Percentiles rank a stretch among this genome's conserved stretches.
Evolutionary conservation across 129 eudicot genomes (phyloP).

Genomic region (Chrysanthemum makinoi): DNA sequence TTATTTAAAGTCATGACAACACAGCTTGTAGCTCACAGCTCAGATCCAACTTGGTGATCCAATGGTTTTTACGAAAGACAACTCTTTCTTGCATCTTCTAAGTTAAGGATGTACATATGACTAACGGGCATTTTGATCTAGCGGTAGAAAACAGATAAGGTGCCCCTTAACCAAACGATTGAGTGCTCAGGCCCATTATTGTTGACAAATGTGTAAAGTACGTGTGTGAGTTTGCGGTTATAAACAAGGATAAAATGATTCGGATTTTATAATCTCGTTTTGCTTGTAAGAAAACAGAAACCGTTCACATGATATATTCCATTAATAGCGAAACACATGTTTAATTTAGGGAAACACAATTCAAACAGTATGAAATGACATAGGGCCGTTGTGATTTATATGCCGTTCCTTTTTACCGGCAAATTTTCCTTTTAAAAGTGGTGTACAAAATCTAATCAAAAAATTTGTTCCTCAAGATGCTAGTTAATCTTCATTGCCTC

Average conservation of each 20-base stretch:
- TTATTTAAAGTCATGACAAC: too few relatives aligned
- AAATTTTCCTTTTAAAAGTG: constrained; percentile 1
- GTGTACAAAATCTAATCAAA: constrained; percentile 30
- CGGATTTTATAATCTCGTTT: neutral
- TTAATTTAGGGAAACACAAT: neutral
- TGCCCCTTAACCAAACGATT: too few relatives aligned
- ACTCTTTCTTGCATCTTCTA: too few relatives aligned
- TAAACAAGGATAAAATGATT: neutral
- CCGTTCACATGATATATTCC: constrained; percentile 1
- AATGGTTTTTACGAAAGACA: too few relatives aligned
- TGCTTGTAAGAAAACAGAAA: neutral
- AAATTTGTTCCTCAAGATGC: constrained; percentile 22
- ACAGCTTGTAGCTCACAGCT: too few relatives aligned
- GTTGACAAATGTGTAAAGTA: too few relatives aligned
- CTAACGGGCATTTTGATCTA: too few relatives aligned
- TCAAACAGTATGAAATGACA: neutral
- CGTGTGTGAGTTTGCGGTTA: neutral
- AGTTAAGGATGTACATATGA: too few relatives aligned
- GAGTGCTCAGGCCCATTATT: too few relatives aligned
- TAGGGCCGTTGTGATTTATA: constrained; percentile 16
- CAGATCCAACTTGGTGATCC: too few relatives aligned
- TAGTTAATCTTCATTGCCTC: constrained; percentile 17
- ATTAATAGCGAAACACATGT: neutral
- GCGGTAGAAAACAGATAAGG: too few relatives aligned
- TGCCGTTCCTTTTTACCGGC: constrained; percentile 49